A percentile compares a stretch with the other conserved stretches of the same genome.
Conservation (phyloP, 2,329 filamentous ascomycete genomes). For the Chaetomiaceae sp. region DNA sequence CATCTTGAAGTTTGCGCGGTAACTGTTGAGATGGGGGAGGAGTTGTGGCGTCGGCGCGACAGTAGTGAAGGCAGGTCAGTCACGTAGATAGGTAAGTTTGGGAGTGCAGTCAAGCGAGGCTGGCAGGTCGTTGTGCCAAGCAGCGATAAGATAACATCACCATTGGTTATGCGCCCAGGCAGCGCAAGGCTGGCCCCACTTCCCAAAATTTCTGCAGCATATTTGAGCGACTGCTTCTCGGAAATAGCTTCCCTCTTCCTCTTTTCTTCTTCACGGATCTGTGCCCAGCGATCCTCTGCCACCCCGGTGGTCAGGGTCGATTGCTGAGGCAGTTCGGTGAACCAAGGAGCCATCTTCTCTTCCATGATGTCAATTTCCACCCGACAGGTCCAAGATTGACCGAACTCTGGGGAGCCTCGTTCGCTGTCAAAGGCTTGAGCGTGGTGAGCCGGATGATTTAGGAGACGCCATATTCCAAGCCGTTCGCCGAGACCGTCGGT, state of each 20-base stretch:
- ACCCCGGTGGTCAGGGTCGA: conserved; percentile 59
- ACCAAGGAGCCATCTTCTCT: conserved; percentile 67
- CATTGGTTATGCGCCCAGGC: neutral
- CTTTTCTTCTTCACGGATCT: conserved; percentile 60
- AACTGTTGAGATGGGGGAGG: too few species aligned
- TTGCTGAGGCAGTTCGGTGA: conserved; percentile 79
- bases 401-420: conserved; percentile 56
- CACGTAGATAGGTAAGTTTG: neutral
- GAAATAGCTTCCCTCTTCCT: conserved; percentile 23
- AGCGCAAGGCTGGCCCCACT: conserved; percentile 15
- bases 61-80: too few species aligned
- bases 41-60: too few species aligned
- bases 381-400: conserved; percentile 92
- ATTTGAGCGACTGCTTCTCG: conserved; percentile 9
- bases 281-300: conserved; percentile 76
- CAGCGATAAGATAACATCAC: conserved; percentile 18
- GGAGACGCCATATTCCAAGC: conserved; percentile 83
- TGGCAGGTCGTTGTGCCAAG: conserved; percentile 4
- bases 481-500: conserved; percentile 86
- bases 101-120: neutral
- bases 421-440: conserved; percentile 65
- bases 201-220: conserved; percentile 29
- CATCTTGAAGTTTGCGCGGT: conserved; percentile 37
- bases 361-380: conserved; percentile 80
- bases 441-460: conserved; percentile 48